phyloP scores from a whole-genome alignment of 257 asterid genomes.

The Nicotiana undulata region DNA sequence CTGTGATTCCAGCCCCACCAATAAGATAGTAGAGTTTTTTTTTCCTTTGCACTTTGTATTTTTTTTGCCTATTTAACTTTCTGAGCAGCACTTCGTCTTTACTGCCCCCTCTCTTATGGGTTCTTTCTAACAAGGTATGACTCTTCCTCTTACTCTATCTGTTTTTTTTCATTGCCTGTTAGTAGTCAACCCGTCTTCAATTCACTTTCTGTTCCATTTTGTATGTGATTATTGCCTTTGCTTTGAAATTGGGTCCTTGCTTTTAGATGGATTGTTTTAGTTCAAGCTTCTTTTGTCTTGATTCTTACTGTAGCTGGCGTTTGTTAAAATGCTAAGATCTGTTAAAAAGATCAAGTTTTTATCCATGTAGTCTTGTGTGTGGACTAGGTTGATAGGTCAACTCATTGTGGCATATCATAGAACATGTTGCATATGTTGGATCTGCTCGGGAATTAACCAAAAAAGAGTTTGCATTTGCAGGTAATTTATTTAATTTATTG shows the following conservation, averaged over 20 bases:
- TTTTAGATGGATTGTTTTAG: slow-evolving; percentile 4
- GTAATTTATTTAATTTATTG: slow-evolving; percentile 20
- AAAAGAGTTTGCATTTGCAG: slow-evolving; percentile 15
- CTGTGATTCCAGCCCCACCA: slow-evolving; percentile 34
- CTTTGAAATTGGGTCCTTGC: background rate
- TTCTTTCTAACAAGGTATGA: slow-evolving; percentile 24
- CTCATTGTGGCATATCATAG: background rate
- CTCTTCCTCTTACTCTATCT: background rate
- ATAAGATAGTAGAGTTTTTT: slow-evolving; percentile 14
- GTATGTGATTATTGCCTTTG: background rate
- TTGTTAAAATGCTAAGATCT: slow-evolving; percentile 30
- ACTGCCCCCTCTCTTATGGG: slow-evolving; percentile 15
- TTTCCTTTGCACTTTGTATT: background rate
- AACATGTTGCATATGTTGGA: background rate
- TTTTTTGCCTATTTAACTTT: slow-evolving; percentile 11
- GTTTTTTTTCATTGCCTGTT: background rate
- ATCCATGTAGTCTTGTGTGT: background rate
- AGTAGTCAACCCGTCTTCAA: background rate
- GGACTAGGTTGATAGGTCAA: background rate
- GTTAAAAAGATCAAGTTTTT: slow-evolving; percentile 9
- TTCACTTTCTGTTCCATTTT: background rate
- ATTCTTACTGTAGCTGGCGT: slow-evolving; percentile 10
- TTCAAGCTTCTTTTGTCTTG: background rate
- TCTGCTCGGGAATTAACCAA: background rate
- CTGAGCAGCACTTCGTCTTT: slow-evolving; percentile 7